Conservation (phyloP, 140 eudicot genomes). For the Senecio squalidus region DNA sequence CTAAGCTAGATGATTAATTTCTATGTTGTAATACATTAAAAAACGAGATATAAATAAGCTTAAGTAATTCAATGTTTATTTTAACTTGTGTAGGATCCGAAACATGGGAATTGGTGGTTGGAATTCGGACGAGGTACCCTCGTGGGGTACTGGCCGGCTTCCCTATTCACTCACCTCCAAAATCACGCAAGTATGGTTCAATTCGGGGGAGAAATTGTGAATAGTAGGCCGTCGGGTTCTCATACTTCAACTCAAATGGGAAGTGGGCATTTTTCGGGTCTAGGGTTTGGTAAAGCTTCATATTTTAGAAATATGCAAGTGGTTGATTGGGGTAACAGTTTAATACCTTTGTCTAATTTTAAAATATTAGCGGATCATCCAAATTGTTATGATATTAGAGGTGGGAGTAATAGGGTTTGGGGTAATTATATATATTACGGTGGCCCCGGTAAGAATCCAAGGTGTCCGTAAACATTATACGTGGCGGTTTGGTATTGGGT, state of each 20-base stretch:
- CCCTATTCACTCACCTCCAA: constrained; percentile 66
- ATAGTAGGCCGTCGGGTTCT: constrained; percentile 41
- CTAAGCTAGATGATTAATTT: too few species aligned
- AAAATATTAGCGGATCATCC: constrained; percentile 77
- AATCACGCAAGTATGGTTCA: constrained; percentile 85
- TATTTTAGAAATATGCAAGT: constrained; percentile 80
- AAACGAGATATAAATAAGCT: too few species aligned
- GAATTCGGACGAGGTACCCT: constrained; percentile 51
- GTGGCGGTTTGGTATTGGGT: constrained; percentile 10
- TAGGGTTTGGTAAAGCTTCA: constrained; percentile 83
- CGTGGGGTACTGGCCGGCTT: constrained; percentile 90
- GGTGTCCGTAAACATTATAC: constrained; percentile 53
- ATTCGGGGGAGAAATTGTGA: constrained; percentile 87
- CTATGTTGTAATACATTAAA: too few species aligned
- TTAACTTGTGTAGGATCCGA: constrained; percentile 45
- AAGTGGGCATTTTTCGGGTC: constrained; percentile 90
- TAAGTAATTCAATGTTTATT: too few species aligned
- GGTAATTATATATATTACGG: constrained; percentile 91
- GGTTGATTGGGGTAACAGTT: constrained; percentile 85
- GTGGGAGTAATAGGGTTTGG: constrained; percentile 77
- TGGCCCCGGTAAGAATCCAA: constrained; percentile 83
- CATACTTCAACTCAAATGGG: constrained; percentile 97
- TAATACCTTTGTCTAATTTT: constrained; percentile 58
- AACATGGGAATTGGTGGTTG: constrained; percentile 76
- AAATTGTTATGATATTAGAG: constrained; percentile 75